Percentiles rank a stretch among this genome's conserved stretches.
These are phyloP conservation scores for Pisolithus microcarpus DNA, from an alignment of 768 basidiomycete genomes.

Conservation along the genomic window DNA sequence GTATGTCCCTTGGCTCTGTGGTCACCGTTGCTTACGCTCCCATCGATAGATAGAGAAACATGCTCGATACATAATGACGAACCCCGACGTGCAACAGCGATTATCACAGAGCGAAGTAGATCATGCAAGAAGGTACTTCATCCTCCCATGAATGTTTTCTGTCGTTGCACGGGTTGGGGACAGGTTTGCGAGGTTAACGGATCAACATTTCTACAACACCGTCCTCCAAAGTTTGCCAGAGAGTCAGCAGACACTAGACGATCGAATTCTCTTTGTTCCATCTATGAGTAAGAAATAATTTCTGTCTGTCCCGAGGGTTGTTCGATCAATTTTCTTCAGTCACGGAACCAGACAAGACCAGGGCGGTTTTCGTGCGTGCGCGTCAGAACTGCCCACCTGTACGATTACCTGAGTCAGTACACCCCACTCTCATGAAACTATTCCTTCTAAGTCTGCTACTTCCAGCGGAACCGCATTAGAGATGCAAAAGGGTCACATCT, in stretches of 20 bases:
- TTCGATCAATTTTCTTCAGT: constrained; percentile 41
- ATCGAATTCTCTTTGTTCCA: constrained; percentile 60
- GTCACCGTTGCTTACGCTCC: neutral
- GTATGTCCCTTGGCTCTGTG: constrained; percentile 30
- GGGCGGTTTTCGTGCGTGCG: constrained; percentile 79
- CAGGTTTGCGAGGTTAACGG: constrained; percentile 72
- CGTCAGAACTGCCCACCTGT: constrained; percentile 60
- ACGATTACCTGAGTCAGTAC: constrained; percentile 59
- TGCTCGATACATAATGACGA: constrained; percentile 69
- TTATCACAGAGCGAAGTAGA: constrained; percentile 79
- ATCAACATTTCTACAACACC: constrained; percentile 70
- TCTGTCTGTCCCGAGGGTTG: neutral
- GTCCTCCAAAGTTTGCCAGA: constrained; percentile 81
- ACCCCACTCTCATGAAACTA: neutral
- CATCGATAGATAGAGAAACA: constrained; percentile 76
- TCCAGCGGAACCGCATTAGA: constrained; percentile 62
- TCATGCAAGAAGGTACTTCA: constrained; percentile 62
- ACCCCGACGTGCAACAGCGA: constrained; percentile 65
- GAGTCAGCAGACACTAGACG: constrained; percentile 69
- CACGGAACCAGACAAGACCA: constrained; percentile 64
- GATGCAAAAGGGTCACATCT: constrained; percentile 76
- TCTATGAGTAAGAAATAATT: constrained; percentile 54
- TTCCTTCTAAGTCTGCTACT: neutral
- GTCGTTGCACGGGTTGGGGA: neutral
- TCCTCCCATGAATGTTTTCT: neutral